Evolutionary conservation across 108 stramenopile genomes (phyloP).

Genomic region (Conticribra weissflogii): DNA sequence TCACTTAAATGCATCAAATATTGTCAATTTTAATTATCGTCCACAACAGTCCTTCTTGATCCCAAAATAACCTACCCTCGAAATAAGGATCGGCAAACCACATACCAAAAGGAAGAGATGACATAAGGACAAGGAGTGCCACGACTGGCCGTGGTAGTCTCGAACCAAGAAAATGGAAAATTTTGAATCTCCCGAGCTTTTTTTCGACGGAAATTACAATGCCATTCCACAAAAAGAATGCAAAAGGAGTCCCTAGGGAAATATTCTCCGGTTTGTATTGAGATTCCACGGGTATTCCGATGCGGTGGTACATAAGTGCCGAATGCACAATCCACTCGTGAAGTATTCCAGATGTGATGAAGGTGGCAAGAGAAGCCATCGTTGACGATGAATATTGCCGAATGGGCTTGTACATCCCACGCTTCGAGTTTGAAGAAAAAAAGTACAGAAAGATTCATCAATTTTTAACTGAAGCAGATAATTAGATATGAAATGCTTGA

Average conservation of each 20-base stretch:
- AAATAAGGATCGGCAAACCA: slow-evolving; percentile 28
- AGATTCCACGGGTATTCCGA: background rate
- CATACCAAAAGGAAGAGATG: slow-evolving; percentile 49
- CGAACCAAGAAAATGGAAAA: background rate
- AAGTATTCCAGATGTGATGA: slow-evolving; percentile 62
- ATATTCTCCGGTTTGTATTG: background rate
- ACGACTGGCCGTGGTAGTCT: slow-evolving; percentile 27
- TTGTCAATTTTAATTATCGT: background rate
- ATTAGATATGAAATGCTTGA: no score
- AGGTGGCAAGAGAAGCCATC: slow-evolving; percentile 37
- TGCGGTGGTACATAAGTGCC: slow-evolving; percentile 15
- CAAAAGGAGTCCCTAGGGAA: slow-evolving; percentile 35
- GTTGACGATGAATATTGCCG: background rate
- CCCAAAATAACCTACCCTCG: slow-evolving; percentile 14
- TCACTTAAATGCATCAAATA: no score
- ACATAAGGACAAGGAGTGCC: slow-evolving; percentile 33
- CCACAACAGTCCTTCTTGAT: background rate
- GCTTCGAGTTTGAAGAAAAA: no score
- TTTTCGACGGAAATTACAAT: slow-evolving; percentile 37
- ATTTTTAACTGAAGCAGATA: no score
- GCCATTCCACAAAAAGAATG: slow-evolving; percentile 61
- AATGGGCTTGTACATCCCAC: background rate
- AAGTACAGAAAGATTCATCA: no score
- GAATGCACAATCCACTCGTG: slow-evolving; percentile 54
- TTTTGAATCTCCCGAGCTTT: slow-evolving; percentile 11